Evolutionary conservation across 2,329 filamentous ascomycete species (phyloP).

Genomic region (Alternaria atra): DNA sequence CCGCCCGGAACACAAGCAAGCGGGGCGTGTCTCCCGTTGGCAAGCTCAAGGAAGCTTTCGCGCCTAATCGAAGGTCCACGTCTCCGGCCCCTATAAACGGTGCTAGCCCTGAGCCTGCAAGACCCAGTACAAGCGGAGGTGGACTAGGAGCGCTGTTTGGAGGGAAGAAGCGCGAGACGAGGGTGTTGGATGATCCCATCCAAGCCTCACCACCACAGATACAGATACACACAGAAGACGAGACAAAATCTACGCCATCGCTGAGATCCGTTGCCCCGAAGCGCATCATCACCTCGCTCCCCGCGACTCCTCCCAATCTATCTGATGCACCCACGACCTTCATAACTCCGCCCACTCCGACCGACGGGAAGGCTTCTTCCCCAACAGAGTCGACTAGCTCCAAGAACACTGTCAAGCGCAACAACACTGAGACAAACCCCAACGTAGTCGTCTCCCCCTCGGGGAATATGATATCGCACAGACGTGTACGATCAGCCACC

Average conservation of each 20-base stretch:
- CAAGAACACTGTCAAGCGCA: conserved; percentile 37
- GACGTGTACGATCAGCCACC: conserved; percentile 67
- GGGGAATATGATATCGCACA: conserved; percentile 79
- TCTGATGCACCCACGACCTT: conserved; percentile 63
- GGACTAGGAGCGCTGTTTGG: conserved; percentile 55
- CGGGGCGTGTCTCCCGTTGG: conserved; percentile 74
- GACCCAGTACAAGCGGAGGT: conserved; percentile 54
- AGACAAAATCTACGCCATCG: conserved; percentile 43
- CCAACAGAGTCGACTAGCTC: conserved; percentile 41
- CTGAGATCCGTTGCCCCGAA: conserved; percentile 38
- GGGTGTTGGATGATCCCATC: conserved; percentile 38
- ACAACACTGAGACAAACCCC: conserved; percentile 51
- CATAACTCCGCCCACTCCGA: conserved; percentile 71
- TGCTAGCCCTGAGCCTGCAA: conserved; percentile 48
- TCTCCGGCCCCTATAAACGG: conserved; percentile 36
- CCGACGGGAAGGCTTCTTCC: conserved; percentile 54
- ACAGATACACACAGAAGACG: conserved; percentile 39
- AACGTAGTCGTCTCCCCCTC: conserved; percentile 69
- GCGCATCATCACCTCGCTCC: conserved; percentile 51
- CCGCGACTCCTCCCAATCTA: conserved; percentile 55
- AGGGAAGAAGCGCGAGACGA: conserved; percentile 46
- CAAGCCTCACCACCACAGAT: conserved; percentile 44
- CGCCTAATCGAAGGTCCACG: conserved; percentile 44
- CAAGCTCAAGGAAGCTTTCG: conserved; percentile 77
- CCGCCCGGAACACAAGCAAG: conserved; percentile 52